Conservation (phyloP, 2,329 filamentous ascomycete species). For the Xylariaceae sp. region DNA sequence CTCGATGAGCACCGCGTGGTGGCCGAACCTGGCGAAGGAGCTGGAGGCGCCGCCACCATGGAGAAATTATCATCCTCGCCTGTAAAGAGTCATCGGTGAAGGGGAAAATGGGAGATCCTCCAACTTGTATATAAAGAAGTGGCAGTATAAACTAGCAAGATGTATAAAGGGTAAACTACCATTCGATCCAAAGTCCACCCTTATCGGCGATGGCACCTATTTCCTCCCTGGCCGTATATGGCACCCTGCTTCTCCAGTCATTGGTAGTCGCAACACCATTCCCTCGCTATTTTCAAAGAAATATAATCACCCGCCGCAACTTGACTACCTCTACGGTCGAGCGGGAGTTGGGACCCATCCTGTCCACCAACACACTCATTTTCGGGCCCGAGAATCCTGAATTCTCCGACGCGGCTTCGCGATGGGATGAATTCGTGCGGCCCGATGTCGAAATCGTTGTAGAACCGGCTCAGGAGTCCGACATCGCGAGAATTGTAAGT, state of each 20-base stretch:
- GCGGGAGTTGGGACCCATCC: not conserved
- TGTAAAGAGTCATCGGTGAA: too few relatives aligned
- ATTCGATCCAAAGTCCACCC: too few relatives aligned
- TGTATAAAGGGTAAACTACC: too few relatives aligned
- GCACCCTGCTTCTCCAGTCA: not conserved
- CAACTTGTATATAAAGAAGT: too few relatives aligned
- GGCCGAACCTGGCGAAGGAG: too few relatives aligned
- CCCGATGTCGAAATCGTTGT: conserved; percentile 21
- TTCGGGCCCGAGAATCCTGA: not conserved
- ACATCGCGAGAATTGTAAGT: conserved; percentile 21
- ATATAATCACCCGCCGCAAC: not conserved
- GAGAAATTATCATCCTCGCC: too few relatives aligned
- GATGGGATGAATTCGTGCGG: conserved; percentile 10
- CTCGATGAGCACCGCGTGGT: too few relatives aligned
- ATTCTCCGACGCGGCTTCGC: conserved; percentile 3
- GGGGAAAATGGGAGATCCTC: too few relatives aligned
- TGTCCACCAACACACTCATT: conserved; percentile 1
- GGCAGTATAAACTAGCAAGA: too few relatives aligned
- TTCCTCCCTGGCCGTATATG: too few relatives aligned
- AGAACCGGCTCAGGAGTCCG: conserved; percentile 12
- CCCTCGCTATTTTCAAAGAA: not conserved
- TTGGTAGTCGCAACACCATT: not conserved
- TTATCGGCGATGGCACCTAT: too few relatives aligned
- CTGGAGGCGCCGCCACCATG: too few relatives aligned
- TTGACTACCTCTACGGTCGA: not conserved